Percentiles rank a stretch among this genome's conserved stretches.
phyloP scores from a whole-genome alignment of 2,329 filamentous ascomycete genomes.

The Fusarium incarnatum region DNA sequence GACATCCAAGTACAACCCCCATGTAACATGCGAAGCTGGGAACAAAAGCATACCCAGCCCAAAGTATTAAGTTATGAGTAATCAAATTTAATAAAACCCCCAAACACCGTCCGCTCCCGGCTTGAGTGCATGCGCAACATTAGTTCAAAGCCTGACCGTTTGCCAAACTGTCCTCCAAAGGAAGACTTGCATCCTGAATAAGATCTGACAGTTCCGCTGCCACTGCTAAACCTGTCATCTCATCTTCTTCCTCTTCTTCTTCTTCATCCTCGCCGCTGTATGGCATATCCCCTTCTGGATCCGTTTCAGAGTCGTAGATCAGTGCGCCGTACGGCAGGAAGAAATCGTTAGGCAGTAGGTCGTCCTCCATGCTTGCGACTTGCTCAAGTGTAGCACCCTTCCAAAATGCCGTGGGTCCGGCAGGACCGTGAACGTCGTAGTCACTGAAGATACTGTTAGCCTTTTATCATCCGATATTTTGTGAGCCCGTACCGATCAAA shows the following conservation, averaged over 20 bases:
- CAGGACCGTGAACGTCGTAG: constrained; percentile 75
- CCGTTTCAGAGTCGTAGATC: constrained; percentile 32
- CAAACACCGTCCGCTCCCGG: background rate
- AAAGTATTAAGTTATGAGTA: background rate
- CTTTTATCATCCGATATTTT: background rate
- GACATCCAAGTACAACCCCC: background rate
- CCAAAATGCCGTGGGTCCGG: constrained; percentile 82
- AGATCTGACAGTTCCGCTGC: constrained; percentile 40
- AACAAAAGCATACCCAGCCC: background rate
- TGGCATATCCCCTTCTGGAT: constrained; percentile 46
- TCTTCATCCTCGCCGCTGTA: constrained; percentile 41
- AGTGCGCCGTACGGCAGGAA: constrained; percentile 47
- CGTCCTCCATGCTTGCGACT: constrained; percentile 43
- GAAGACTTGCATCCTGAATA: constrained; percentile 35
- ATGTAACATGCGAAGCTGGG: background rate
- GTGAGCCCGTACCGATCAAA: constrained; percentile 72
- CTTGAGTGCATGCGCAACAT: background rate
- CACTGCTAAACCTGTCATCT: constrained; percentile 12
- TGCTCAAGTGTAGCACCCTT: constrained; percentile 69
- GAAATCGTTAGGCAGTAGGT: constrained; percentile 50
- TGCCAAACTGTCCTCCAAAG: constrained; percentile 26
- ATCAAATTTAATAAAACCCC: too few relatives aligned
- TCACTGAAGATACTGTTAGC: constrained; percentile 58
- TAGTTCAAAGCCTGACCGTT: constrained; percentile 3
- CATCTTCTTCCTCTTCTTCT: constrained; percentile 26